Evolutionary conservation across 2,329 filamentous ascomycete genomes (phyloP), one percentile per base, ranked within the genome.

Genomic region (Curvularia eragrostidis): DNA sequence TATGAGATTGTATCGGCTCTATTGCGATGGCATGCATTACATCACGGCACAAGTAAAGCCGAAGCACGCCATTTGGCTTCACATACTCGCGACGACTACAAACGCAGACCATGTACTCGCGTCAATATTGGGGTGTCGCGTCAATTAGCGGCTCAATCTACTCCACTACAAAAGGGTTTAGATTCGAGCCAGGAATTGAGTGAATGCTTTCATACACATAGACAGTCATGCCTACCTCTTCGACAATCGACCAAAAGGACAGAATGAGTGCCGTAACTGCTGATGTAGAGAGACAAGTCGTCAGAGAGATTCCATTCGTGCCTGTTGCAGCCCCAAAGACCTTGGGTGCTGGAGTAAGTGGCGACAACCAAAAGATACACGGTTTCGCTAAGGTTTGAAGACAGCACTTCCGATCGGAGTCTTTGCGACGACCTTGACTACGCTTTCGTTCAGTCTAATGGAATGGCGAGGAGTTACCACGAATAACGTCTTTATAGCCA

Each of bases 371-470:
- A 12, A 12, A 28, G 6, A 28, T 13, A 9, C 3, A 34, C 4
- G 1, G 13, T 3, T 23, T 43, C 34, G 38, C 50, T 64, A 36
- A 65, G 19, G 0, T 21, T 3, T n/a, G n/a, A 39, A 80, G 78
- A 82, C 81, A 9, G 80, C 81, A 0, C 69, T 85, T 0, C 81
- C 81, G 0, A 80, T 85, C 30, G 83, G 82, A 0, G 83, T 80
- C 3, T 85, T 86, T 60, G 79, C 81, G 0, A 85, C 82, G 1
- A 85, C 84, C 0, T 64, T 86, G 15, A 84, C 82, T 0, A 85
- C 83, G 0, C 71, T 86, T 0, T 84, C 82, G 0, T 70, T 85
- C 0, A 79, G 79, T n/a, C 67, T 85, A 48, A 85, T 85, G 82
- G 83, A 83, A 65, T 85, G 78, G 75, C 76, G 84, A 36, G 82